These are phyloP conservation scores for Aspergillus tubingensis DNA, from an alignment of 2,329 filamentous ascomycete genomes.

Conservation along the genomic window DNA sequence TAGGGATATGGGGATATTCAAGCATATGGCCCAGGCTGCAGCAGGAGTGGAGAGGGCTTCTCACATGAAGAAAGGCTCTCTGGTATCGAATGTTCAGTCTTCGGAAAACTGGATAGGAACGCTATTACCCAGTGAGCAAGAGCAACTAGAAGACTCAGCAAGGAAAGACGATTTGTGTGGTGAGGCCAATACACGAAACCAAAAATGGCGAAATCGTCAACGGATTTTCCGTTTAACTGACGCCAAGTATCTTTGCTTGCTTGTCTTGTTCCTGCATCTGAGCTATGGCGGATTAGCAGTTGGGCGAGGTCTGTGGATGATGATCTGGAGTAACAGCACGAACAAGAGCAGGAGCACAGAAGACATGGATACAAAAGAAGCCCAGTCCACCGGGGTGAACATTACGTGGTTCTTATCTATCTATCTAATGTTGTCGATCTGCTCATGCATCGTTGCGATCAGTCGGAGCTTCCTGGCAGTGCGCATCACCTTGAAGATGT, in stretches of 20 bases:
- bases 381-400: background rate
- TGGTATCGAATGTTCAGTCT: background rate
- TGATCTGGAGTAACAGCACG: slow-evolving; percentile 2
- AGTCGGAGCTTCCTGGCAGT: background rate
- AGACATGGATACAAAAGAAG: background rate
- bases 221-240: background rate
- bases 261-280: background rate
- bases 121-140: background rate
- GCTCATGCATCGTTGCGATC: background rate
- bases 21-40: background rate
- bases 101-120: background rate
- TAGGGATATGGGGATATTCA: slow-evolving; percentile 1
- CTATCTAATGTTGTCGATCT: background rate
- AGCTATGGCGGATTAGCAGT: background rate
- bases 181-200: background rate
- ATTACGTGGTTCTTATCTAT: background rate
- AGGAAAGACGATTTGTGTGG: background rate
- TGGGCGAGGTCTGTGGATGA: slow-evolving; percentile 8
- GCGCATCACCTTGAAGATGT: background rate
- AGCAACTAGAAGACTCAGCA: background rate
- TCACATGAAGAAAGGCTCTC: background rate
- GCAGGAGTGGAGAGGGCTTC: background rate
- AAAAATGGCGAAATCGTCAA: slow-evolving; percentile 3
- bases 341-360: background rate
- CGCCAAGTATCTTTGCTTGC: slow-evolving; percentile 4